A percentile compares a stretch with the other conserved stretches of the same genome.
These are phyloP conservation scores for Xylaria sp. DNA, from an alignment of 2,329 filamentous ascomycete species.

Conservation along the genomic window DNA sequence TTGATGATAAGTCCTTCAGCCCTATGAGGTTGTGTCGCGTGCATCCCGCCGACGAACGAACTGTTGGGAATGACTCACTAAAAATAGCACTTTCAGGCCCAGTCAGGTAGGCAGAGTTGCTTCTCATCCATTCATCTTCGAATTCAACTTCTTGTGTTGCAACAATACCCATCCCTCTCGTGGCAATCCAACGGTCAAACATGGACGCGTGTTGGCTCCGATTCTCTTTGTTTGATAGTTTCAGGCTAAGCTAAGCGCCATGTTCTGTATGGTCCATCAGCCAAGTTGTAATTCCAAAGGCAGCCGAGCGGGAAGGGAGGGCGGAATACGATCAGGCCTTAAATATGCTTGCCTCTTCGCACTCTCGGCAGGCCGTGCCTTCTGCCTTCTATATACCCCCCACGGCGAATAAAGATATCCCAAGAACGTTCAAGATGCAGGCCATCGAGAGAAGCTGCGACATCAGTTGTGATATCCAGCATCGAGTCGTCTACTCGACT, in stretches of 20 bases:
- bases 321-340: background rate
- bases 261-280: background rate
- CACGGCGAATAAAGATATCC: background rate
- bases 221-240: background rate
- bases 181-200: background rate
- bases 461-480: background rate
- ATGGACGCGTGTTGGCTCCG: background rate
- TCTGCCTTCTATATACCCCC: background rate
- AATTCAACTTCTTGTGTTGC: background rate
- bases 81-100: slow-evolving; percentile 4
- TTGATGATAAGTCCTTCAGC: background rate
- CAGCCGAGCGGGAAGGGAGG: background rate
- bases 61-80: background rate
- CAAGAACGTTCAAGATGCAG: background rate
- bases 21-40: background rate
- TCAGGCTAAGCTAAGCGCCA: background rate
- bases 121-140: background rate
- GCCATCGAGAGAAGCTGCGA: background rate
- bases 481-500: slow-evolving; percentile 1
- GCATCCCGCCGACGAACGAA: background rate
- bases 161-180: background rate
- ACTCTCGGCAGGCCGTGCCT: background rate
- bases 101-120: background rate
- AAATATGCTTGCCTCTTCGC: background rate
- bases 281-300: background rate